Base-by-base conservation (phyloP, 352 stramenopile genomes). In the Globisporangium polare region DNA sequence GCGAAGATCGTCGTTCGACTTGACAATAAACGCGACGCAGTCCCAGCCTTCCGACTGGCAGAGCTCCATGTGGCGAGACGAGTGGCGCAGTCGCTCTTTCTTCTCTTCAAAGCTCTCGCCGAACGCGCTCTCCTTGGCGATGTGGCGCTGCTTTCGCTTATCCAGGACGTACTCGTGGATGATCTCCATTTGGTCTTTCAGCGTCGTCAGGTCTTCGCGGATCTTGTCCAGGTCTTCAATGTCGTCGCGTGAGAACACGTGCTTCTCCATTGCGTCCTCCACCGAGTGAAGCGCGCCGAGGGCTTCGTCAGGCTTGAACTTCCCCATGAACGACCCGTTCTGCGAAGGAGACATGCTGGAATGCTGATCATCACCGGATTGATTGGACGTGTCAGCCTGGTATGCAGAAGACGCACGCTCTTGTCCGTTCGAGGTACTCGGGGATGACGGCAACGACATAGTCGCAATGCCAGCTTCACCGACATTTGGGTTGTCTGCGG, bases 1-100 rank as follows among this genome's bases (percentile, higher is more conserved):
- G 22, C 97, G 83, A 49, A 99, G 72, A 68, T 99, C 97, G 65
- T 99, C 97, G 67, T 99, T 98, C 9, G 91, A 98, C 72, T 99
- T 99, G 7, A 99, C 93, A 73, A 99, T 99, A 49, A 99, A 94
- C 31, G 88, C 87, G 12, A 91, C 80, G 45, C 80, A 89, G 50
- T 92, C 78, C 85, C 85, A 94, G 43, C 74, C 68, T 8, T 57
- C 64, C 10, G 71, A 66, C 13, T 72, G 51, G 8, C 51, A 69
- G 41, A 49, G 37, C 29, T 66, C 58, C 24, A 83, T 33, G 37
- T 86, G 65, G 1, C 71, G 78, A 13, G 80, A 91, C 37, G 67
- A 78, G 60, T 75, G 68, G 10, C 82, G 80, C 27, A 94, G 74
- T 0, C 85, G 80, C 50, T 86, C 72, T 22, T 63, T 77, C 65